These are phyloP conservation scores for Crithidia brevicula DNA, from an alignment of 208 protist species.

Conservation along the genomic window DNA sequence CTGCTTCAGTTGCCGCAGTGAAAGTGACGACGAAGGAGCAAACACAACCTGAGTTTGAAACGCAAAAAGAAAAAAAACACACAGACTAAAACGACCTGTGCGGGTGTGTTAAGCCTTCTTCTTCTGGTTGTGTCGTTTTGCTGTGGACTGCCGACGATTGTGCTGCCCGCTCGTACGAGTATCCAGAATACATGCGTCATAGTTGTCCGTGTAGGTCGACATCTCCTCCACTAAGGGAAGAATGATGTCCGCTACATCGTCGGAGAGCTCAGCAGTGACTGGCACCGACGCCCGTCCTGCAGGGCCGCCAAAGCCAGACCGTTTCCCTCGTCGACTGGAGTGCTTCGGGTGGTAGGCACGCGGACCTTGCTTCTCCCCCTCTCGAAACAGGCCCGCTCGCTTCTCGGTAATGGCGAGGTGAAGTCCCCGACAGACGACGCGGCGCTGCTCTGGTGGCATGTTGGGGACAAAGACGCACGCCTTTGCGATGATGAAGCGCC, in stretches of 20 bases:
- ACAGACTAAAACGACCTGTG: too few species aligned
- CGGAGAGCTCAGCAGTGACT: background rate
- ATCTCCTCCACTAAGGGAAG: constrained; percentile 72
- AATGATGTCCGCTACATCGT: constrained; percentile 41
- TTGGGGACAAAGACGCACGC: constrained; percentile 77
- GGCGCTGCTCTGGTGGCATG: constrained; percentile 47
- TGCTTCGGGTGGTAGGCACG: background rate
- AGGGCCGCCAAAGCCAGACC: background rate
- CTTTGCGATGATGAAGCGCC: constrained; percentile 79
- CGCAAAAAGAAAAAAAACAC: too few species aligned
- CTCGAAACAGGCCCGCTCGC: constrained; percentile 32
- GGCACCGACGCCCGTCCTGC: background rate
- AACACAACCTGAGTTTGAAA: too few species aligned
- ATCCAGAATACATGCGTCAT: constrained; percentile 35
- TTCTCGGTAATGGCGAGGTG: constrained; percentile 52
- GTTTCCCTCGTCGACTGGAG: background rate
- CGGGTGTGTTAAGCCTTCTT: too few species aligned
- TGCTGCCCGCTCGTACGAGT: background rate
- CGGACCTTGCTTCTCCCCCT: background rate
- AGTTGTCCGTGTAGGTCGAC: constrained; percentile 52
- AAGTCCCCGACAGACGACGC: constrained; percentile 47
- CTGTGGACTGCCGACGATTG: background rate
- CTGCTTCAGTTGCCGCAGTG: too few species aligned
- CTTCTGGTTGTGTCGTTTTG: too few species aligned
- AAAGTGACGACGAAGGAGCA: too few species aligned